Base-by-base conservation (phyloP, 306 rosid genomes). In the Cucurbita moschata region DNA sequence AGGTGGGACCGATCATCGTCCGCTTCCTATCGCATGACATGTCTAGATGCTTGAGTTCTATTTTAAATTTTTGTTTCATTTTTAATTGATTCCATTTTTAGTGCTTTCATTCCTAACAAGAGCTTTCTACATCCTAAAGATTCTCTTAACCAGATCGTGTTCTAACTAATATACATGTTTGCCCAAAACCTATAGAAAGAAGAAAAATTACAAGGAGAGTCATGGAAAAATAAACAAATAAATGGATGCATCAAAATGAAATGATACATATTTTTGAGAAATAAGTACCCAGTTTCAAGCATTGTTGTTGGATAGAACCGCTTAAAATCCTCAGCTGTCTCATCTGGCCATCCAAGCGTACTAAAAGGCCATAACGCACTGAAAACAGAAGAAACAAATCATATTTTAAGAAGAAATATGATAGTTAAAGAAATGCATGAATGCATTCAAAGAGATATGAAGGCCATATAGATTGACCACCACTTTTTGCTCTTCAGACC, bases 331-430 rank as follows among this genome's bases (percentile, higher is more conserved):
- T 90, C 96, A 11, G 88, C 80, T 52, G 86, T 79, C 69, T 74
- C 79, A 78, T 90, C 89, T 62, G 98, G 98, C 98, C 98, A 93
- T 73, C 98, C 98, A 81, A 93, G 98, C 40, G 98, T 93, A 77
- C 98, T 93, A 79, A 90, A 93, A 44, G 98, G 98, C 98, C 98
- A 93, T 59, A 93, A 77, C 2, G 98, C 93, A 80, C 98, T 93
- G 87, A 80, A 82, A 62, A 82, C 71, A 78, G 18, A 69, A 57
- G 46, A 15, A 42, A 46, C 5, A 77, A 65, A 14, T 39, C 52
- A 42, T 9, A 68, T n/a, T 38, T 15, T n/a, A 72, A 51, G 42
- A 78, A 80, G 60, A 15, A 61, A 67, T 42, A 40, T 37, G 38
- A 23, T 38, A 42, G 35, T 56, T 43, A 13, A 46, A 46, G 21